Percentiles rank a stretch among this genome's conserved stretches.
These are phyloP conservation scores for Eucommia ulmoides DNA, from an alignment of 257 asterid genomes.

Conservation along the genomic window DNA sequence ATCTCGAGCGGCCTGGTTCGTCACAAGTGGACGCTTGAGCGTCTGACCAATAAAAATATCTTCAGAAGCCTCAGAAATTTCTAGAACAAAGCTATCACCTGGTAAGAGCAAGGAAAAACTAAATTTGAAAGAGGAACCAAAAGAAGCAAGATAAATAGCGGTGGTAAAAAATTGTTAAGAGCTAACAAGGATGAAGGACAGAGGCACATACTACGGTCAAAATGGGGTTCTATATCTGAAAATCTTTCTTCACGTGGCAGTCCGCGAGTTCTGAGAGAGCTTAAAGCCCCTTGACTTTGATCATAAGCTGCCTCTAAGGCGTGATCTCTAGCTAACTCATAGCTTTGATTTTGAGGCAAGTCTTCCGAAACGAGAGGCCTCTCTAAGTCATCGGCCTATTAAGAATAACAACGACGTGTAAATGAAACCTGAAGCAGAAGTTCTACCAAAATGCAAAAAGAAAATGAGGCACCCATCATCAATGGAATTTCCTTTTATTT, in stretches of 20 bases:
- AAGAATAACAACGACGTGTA: too few relatives aligned
- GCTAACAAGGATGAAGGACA: constrained; percentile 7
- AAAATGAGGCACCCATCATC: too few relatives aligned
- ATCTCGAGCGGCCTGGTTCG: constrained; percentile 18
- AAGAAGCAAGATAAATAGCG: constrained; percentile 5
- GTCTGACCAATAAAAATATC: constrained; percentile 30
- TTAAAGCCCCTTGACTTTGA: constrained; percentile 29
- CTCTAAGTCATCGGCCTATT: constrained; percentile 76
- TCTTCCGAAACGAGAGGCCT: constrained; percentile 79
- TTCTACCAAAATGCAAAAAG: too few relatives aligned
- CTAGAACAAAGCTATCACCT: constrained; percentile 87
- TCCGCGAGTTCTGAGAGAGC: constrained; percentile 29
- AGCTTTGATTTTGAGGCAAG: constrained; percentile 29
- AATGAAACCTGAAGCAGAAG: too few relatives aligned
- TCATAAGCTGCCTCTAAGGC: constrained; percentile 27
- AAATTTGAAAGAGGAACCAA: background rate
- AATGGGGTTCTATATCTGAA: constrained; percentile 37
- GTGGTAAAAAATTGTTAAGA: constrained; percentile 3
- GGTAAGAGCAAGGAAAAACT: constrained; percentile 16
- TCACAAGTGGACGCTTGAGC: constrained; percentile 21
- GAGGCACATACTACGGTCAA: constrained; percentile 42
- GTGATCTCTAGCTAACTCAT: constrained; percentile 30
- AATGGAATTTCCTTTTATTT: too few relatives aligned
- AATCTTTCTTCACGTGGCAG: constrained; percentile 40
- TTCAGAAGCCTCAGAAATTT: constrained; percentile 63